phyloP scores from a whole-genome alignment of 441 rosid genomes.

The Eruca vesicaria region DNA sequence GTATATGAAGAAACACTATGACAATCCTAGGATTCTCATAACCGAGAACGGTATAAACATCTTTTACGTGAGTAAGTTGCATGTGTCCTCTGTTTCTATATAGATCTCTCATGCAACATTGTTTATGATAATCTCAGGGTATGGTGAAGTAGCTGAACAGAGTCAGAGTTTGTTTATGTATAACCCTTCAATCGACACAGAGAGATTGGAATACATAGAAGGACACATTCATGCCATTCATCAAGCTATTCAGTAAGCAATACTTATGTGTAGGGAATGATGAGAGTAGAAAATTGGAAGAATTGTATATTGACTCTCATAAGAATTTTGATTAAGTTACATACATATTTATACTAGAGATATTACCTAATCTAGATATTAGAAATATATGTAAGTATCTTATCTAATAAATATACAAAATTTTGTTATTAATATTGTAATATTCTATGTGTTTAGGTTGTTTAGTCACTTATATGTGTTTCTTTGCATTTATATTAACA shows the following conservation, averaged over 20 bases:
- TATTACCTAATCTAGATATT: no score
- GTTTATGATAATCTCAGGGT: slow-evolving; percentile 11
- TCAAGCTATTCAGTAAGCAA: slow-evolving; percentile 37
- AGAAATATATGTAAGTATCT: no score
- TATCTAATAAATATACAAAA: no score
- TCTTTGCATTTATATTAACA: slow-evolving; percentile 11
- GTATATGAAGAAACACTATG: slow-evolving; percentile 26
- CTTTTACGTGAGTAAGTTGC: neutral
- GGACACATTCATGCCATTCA: slow-evolving; percentile 37
- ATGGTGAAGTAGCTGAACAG: slow-evolving; percentile 36
- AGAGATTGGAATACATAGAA: slow-evolving; percentile 34
- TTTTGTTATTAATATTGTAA: no score
- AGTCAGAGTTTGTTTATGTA: slow-evolving; percentile 20
- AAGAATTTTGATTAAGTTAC: no score
- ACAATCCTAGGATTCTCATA: slow-evolving; percentile 31
- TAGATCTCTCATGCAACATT: neutral
- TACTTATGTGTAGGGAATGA: neutral
- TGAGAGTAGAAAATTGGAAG: no score
- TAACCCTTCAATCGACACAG: slow-evolving; percentile 34
- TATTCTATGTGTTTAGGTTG: no score
- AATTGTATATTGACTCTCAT: no score
- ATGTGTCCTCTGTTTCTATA: neutral
- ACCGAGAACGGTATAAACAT: slow-evolving; percentile 29
- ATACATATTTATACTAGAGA: no score
- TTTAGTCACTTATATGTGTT: neutral